Base-by-base conservation (phyloP, 163 green algal genomes). In the Volvox carteri region DNA sequence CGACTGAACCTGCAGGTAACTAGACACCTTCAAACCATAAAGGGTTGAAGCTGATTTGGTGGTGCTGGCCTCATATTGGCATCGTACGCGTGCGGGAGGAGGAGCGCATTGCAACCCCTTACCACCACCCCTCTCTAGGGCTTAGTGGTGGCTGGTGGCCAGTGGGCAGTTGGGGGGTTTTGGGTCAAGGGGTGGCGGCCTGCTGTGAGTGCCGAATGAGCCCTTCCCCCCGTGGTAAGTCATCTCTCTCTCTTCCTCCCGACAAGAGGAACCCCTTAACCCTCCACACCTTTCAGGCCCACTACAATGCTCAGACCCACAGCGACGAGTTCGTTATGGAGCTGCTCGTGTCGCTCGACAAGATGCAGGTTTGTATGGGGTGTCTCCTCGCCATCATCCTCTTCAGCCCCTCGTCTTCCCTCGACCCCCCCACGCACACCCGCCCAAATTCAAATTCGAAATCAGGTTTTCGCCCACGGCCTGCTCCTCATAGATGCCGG, bases 321-420 rank as follows among this genome's bases (percentile, higher is more conserved):
- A 94, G 93, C 21, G 96, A 98, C 73, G 97, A 99, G 89, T 98
- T 97, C 90, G 95, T 99, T 0, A 93, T 97, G 73, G 96, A 98
- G 81, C 80, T 94, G 37, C 89, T 98, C 21, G 90, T 97, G 21
- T 96, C 93, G 2, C 86, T 93, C 37, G 96, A 97, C 90, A 97
- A 96, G 87, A 72, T 98, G 50, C 75, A 65, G 60, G 60, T 72
- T 58, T 58, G 48, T 11, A 58, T 11, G 48, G 48, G 48, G 48
- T 14, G 48, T 58, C 48, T 11, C 48, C 11, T 58, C 48, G 48
- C 48, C 12, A 11, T 58, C 21, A 12, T 70, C 21, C n/a, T 70
- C 58, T 7, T 70, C 19, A 18, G 19, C 58, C 58, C 58, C 19
- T 33, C 25, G 11, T 33, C 25, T n/a, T 30, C 9, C 60, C 37